Evolutionary conservation across 768 basidiomycete species (phyloP).

Genomic region (Dentipellis sp.): DNA sequence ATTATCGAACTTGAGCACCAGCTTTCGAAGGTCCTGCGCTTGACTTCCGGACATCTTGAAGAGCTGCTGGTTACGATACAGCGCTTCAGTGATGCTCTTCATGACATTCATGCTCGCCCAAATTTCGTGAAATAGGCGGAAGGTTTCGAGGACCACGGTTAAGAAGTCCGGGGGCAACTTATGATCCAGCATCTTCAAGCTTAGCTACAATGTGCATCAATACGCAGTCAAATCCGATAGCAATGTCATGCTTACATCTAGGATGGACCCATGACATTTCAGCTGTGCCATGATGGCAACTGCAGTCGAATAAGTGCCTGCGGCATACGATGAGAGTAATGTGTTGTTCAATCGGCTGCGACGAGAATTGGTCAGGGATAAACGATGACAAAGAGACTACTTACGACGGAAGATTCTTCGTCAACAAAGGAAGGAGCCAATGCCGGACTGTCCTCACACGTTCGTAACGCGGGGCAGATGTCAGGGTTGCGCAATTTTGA

Average conservation of each 20-base stretch:
- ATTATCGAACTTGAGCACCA: slow-evolving; percentile 59
- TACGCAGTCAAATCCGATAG: background rate
- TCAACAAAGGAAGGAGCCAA: slow-evolving; percentile 69
- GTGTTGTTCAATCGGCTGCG: slow-evolving; percentile 5
- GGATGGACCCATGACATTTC: slow-evolving; percentile 57
- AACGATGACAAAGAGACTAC: slow-evolving; percentile 5
- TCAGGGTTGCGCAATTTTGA: slow-evolving; percentile 34
- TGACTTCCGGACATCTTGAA: slow-evolving; percentile 61
- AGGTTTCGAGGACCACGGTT: slow-evolving; percentile 54
- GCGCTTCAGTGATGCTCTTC: slow-evolving; percentile 42
- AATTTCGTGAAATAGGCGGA: slow-evolving; percentile 62
- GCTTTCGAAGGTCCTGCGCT: slow-evolving; percentile 51
- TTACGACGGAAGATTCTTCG: slow-evolving; percentile 44
- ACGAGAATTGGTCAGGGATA: background rate
- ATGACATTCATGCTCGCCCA: slow-evolving; percentile 73
- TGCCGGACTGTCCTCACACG: slow-evolving; percentile 61
- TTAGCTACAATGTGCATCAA: slow-evolving; percentile 19
- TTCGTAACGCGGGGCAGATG: slow-evolving; percentile 59
- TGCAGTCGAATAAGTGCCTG: slow-evolving; percentile 47
- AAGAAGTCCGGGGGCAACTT: slow-evolving; percentile 44
- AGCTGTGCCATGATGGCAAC: slow-evolving; percentile 52
- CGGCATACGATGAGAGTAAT: slow-evolving; percentile 19
- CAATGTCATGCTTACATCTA: slow-evolving; percentile 43
- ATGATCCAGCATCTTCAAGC: slow-evolving; percentile 38
- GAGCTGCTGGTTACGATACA: slow-evolving; percentile 51